A percentile compares a stretch with the other conserved stretches of the same genome.
These are phyloP conservation scores for Halophytophthora polymorphica DNA, from an alignment of 352 stramenopile species.

Conservation along the genomic window DNA sequence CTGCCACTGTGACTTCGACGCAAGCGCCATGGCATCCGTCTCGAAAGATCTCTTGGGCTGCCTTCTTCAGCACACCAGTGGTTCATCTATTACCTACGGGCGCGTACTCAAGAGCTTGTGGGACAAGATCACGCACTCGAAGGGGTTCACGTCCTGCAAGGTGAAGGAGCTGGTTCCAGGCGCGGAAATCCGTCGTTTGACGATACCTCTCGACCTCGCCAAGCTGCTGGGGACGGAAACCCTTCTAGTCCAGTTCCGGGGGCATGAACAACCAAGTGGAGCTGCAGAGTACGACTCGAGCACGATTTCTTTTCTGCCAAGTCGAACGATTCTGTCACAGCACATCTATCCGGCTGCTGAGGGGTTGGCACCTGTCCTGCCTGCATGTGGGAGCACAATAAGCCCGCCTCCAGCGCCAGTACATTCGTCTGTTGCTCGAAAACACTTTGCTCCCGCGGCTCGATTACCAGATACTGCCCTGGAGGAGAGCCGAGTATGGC, in stretches of 20 bases:
- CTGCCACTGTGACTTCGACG: conserved; percentile 16
- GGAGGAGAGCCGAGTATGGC: conserved; percentile 37
- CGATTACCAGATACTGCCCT: conserved; percentile 17
- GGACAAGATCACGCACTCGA: conserved; percentile 26
- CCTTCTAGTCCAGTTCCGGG: conserved; percentile 32
- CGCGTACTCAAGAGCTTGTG: conserved; percentile 38
- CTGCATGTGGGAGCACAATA: conserved; percentile 1
- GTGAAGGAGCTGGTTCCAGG: conserved; percentile 23
- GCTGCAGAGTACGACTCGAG: conserved; percentile 19
- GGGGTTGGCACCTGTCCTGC: neutral
- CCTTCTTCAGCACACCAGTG: conserved; percentile 16
- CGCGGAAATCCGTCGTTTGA: conserved; percentile 30
- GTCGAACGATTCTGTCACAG: conserved; percentile 52
- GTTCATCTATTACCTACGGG: conserved; percentile 24
- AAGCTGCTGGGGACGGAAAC: conserved; percentile 47
- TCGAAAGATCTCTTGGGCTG: conserved; percentile 34
- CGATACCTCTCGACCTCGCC: conserved; percentile 38
- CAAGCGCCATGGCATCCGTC: conserved; percentile 16
- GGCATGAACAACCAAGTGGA: conserved; percentile 6
- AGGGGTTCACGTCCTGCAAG: conserved; percentile 29
- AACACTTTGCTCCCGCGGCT: neutral
- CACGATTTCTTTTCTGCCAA: conserved; percentile 38
- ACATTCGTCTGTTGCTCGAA: conserved; percentile 5
- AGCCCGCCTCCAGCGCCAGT: conserved; percentile 7
- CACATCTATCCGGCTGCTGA: conserved; percentile 43